phyloP scores from a whole-genome alignment of 2,329 filamentous ascomycete genomes.

The Exophiala mesophila region DNA sequence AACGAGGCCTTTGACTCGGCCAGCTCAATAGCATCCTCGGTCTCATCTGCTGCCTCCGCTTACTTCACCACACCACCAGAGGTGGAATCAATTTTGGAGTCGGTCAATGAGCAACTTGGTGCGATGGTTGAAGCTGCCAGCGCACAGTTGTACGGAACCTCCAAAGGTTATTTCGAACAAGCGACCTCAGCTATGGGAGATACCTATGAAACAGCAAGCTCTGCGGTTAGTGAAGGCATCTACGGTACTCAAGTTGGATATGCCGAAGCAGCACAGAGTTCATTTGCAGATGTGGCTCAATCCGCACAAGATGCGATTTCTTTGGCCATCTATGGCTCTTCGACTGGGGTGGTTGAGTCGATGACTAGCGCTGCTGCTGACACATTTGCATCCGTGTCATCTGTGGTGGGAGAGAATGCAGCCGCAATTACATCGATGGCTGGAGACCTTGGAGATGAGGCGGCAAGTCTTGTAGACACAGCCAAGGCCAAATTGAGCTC shows the following conservation, averaged over 20 bases:
- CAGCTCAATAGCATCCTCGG: slow-evolving; percentile 27
- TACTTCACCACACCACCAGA: slow-evolving; percentile 52
- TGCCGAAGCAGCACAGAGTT: slow-evolving; percentile 49
- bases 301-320: slow-evolving; percentile 54
- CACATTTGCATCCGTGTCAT: slow-evolving; percentile 43
- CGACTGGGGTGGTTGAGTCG: slow-evolving; percentile 45
- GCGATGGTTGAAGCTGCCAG: slow-evolving; percentile 57
- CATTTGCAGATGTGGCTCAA: slow-evolving; percentile 50
- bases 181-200: slow-evolving; percentile 51
- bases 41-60: slow-evolving; percentile 32
- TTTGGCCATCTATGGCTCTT: slow-evolving; percentile 53
- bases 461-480: slow-evolving; percentile 22
- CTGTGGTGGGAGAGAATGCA: slow-evolving; percentile 41
- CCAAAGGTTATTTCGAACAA: slow-evolving; percentile 50
- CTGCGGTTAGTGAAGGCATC: slow-evolving; percentile 48
- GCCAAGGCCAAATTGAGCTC: slow-evolving; percentile 35
- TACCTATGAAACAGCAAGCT: slow-evolving; percentile 46
- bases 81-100: slow-evolving; percentile 53
- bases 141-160: slow-evolving; percentile 53
- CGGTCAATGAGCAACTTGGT: slow-evolving; percentile 54
- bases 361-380: slow-evolving; percentile 40
- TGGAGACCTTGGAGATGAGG: slow-evolving; percentile 12
- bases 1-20: slow-evolving; percentile 44
- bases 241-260: slow-evolving; percentile 52
- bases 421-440: slow-evolving; percentile 29